Evolutionary conservation across 768 basidiomycete genomes (phyloP), one percentile per base, ranked within the genome.

Genomic region (Lactarius hengduanensis): DNA sequence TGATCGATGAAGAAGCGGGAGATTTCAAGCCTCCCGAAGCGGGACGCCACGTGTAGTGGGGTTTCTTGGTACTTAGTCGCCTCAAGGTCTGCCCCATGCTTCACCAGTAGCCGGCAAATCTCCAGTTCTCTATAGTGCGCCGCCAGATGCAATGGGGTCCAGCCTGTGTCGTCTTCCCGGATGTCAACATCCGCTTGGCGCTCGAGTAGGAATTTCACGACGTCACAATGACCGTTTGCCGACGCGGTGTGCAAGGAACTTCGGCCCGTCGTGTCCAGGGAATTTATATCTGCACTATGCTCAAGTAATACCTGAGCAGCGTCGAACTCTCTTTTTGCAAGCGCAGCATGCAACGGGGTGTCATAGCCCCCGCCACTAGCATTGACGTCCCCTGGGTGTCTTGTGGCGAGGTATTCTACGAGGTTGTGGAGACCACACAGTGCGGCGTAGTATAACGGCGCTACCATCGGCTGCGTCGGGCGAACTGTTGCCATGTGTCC

Each of bases 371-470:
- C 61, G 50, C 53, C 34, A 15, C 4, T 28, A 16, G 53, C 28
- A 16, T 41, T 54, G 34, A 62, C 26, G 6, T 55, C 38, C 16
- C 26, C 53, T 6, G 61, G 22, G 11, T 30, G 15, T 11, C 16
- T 40, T 20, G 16, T 53, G 20, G 40, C 34, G 8, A 54, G 34
- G 22, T n/a, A 26, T 2, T 54, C 61, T 5, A 55, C 36, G n/a
- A 54, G 38, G 13, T 10, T 4, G 30, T 4, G 50, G 38, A 62
- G 20, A 30, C 61, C 61, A 30, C 47, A 55, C 15, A 53, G 18
- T 20, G 61, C 32, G 16, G 61, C 61, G 53, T 55, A 62, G 36
- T 55, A 62, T n/a, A 62, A 30, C 6, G 61, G 50, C 15, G 16
- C 1, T 9, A 36, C 45, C 32, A 1, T n/a, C 9, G 59, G 59